phyloP scores from a whole-genome alignment of 2,329 filamentous ascomycete genomes.

The Monosporascus ibericus region DNA sequence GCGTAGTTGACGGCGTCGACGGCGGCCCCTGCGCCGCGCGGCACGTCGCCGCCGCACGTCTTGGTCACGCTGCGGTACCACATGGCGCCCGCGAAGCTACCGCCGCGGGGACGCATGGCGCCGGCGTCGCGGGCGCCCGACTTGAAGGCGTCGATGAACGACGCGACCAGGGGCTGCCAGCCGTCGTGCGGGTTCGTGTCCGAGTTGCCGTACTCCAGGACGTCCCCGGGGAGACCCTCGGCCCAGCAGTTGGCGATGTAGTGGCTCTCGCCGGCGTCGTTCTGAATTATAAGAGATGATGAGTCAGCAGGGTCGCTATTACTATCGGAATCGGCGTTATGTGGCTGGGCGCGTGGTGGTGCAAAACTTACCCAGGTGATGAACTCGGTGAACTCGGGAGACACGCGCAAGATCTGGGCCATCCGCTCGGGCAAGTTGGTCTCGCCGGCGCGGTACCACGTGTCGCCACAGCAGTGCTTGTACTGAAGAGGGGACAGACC shows the following conservation, averaged over 20 bases:
- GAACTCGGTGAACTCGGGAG: conserved; percentile 26
- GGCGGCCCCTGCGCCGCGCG: conserved; percentile 17
- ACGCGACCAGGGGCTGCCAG: conserved; percentile 28
- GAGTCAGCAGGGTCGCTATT: background rate
- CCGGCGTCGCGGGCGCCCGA: conserved; percentile 10
- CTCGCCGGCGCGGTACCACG: conserved; percentile 27
- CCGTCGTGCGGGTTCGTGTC: conserved; percentile 21
- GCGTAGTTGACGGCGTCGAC: conserved; percentile 24
- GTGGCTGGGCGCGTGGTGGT: no score
- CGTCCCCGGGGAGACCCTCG: conserved; percentile 21
- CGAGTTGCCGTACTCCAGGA: conserved; percentile 24
- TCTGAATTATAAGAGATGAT: conserved; percentile 11
- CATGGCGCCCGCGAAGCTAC: conserved; percentile 22
- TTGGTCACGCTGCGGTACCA: conserved; percentile 25
- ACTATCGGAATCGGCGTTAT: no score
- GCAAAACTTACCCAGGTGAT: conserved; percentile 23
- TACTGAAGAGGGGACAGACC: conserved; percentile 26
- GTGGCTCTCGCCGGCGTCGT: conserved; percentile 30
- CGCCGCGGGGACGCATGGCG: conserved; percentile 15
- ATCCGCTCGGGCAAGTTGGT: conserved; percentile 29
- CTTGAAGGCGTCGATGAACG: conserved; percentile 30
- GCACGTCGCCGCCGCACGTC: conserved; percentile 12
- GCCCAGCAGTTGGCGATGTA: conserved; percentile 29
- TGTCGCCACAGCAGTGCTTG: conserved; percentile 24
- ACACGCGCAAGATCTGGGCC: conserved; percentile 26